A percentile compares a stretch with the other conserved stretches of the same genome.
Conservation (phyloP, 1,139 yeast species). For the Kazachstania sp. region DNA sequence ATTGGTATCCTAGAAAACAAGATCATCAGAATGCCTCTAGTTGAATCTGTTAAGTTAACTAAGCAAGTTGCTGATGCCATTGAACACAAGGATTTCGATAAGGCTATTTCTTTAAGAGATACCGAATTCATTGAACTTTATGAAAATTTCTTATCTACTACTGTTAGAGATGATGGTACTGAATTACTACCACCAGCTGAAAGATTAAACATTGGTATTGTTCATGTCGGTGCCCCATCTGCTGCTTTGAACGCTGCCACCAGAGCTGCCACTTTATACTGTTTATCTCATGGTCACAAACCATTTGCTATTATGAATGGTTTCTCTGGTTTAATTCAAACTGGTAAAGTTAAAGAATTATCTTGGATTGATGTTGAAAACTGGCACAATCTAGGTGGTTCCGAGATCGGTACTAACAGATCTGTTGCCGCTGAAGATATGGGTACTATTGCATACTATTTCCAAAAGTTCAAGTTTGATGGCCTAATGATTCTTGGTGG, state of each 20-base stretch:
- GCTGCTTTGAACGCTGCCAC: slow-evolving; percentile 76
- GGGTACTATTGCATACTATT: slow-evolving; percentile 68
- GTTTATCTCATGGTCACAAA: slow-evolving; percentile 67
- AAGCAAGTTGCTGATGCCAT: slow-evolving; percentile 64
- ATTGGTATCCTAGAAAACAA: slow-evolving; percentile 67
- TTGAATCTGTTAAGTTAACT: slow-evolving; percentile 64
- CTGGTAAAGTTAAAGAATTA: slow-evolving; percentile 55
- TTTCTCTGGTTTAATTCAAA: slow-evolving; percentile 67
- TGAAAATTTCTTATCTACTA: slow-evolving; percentile 55
- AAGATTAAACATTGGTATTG: slow-evolving; percentile 58
- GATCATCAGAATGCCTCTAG: slow-evolving; percentile 58
- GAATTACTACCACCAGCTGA: slow-evolving; percentile 45
- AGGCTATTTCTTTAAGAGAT: slow-evolving; percentile 61
- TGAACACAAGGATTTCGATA: slow-evolving; percentile 49
- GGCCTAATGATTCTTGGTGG: slow-evolving; percentile 74
- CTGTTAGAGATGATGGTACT: slow-evolving; percentile 50
- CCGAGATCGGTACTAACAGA: slow-evolving; percentile 76
- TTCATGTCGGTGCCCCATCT: slow-evolving; percentile 78
- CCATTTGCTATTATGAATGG: slow-evolving; percentile 71
- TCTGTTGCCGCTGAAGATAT: slow-evolving; percentile 60
- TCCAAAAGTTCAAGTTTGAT: slow-evolving; percentile 63
- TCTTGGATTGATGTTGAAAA: slow-evolving; percentile 64
- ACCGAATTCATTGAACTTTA: slow-evolving; percentile 63
- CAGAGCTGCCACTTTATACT: slow-evolving; percentile 63
- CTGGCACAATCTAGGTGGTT: slow-evolving; percentile 71